These are phyloP conservation scores for Colletotrichum noveboracense DNA, from an alignment of 2,329 filamentous ascomycete species.

Conservation along the genomic window DNA sequence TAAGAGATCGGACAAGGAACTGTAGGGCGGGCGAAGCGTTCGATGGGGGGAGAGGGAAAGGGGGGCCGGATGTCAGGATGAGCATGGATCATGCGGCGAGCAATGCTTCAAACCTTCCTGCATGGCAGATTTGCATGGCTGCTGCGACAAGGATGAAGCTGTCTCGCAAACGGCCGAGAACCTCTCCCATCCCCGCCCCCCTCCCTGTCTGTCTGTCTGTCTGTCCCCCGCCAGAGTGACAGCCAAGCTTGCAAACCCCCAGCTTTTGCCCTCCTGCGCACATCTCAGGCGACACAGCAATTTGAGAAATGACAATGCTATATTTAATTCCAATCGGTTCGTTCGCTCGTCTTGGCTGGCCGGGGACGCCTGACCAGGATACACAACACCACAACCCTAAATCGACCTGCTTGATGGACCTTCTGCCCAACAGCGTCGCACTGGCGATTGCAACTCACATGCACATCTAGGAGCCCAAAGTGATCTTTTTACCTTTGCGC, in stretches of 20 bases:
- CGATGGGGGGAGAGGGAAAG: neutral
- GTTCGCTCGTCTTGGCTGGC: neutral
- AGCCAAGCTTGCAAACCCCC: neutral
- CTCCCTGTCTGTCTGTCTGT: neutral
- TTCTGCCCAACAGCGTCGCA: neutral
- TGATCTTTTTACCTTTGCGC: neutral
- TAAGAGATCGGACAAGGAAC: neutral
- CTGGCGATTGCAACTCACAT: neutral
- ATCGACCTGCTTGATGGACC: neutral
- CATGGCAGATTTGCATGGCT: neutral
- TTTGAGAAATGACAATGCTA: neutral
- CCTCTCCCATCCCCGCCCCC: neutral
- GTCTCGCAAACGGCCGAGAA: neutral
- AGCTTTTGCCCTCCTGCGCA: neutral
- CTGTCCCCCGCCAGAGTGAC: neutral
- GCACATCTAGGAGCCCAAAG: neutral
- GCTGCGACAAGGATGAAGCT: neutral
- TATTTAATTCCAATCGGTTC: neutral
- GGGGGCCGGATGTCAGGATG: neutral
- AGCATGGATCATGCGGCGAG: slow-evolving; percentile 4
- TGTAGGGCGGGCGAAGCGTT: neutral
- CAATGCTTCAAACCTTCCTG: neutral
- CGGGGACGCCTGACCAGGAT: neutral
- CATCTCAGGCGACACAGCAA: neutral
- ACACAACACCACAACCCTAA: neutral